Base-by-base conservation (phyloP, 192 early-diverging fungal genomes). In the Coemansia sp. region DNA sequence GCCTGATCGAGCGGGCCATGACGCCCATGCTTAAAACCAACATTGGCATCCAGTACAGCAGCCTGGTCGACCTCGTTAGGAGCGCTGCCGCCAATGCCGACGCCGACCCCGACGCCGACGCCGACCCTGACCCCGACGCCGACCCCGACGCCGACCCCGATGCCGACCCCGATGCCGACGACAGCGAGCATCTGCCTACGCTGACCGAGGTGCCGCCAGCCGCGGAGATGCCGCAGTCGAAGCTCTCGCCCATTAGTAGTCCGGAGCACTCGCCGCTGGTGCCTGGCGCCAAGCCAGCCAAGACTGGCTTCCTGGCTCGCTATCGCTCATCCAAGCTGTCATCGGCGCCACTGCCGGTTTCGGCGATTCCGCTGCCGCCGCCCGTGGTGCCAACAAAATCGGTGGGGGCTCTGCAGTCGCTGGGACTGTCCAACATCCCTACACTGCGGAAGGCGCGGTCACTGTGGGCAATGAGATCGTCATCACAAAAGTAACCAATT, bases 11-110 rank as follows among this genome's bases (percentile, higher is more conserved):
- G 70, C 73, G 79, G 26, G 79, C 79, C 0, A 82, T 82, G 79
- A 82, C 79, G 67, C 79, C 79, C 18, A 82, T 77, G 74, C 75
- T 82, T 23, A 82, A 82, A 63, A 63, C 63, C 46, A 79, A 74
- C 53, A 18, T 51, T 0, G 71, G 63, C 13, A 67, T 56, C 28
- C 35, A 60, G 43, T 59, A 60, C 33, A 65, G 39, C 57, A 66
- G 53, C 46, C 42, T 39, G 1, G 50, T 24, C 20, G 55, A 63
- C 35, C 42, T 58, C 13, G 53, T 60, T 4, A 35, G 64, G 11
- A 37, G n/a, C 35, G 48, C 38, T 33, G 36, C 61, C 10, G 46
- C 51, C 55, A 59, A 24, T 28, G 46, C 5, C n/a, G n/a, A n/a
- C n/a, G n/a, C n/a, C n/a, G n/a, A n/a, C n/a, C n/a, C n/a, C n/a